Base-by-base conservation (phyloP, 257 asterid species). In the Fraxinus cuspidata region DNA sequence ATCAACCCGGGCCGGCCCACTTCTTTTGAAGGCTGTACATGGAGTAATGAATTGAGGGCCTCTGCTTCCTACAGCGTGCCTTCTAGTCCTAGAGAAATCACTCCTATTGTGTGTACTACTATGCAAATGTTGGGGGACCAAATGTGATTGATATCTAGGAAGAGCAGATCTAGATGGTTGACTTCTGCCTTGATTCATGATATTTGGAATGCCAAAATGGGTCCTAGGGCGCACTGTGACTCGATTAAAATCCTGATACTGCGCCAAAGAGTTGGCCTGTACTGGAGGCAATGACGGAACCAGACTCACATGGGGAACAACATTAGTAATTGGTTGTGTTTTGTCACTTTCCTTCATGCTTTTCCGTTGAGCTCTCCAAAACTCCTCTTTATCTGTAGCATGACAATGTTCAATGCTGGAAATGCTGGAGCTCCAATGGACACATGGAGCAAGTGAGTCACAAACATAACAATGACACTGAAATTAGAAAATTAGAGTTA, bases 381-480 rank as follows among this genome's bases (percentile, higher is more conserved):
- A 85, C 47, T 82, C 91, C 1, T 85, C 94, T 79, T 91, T 92
- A 51, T 93, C 98, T 18, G 81, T 91, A 58, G 99, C 99, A 83
- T 91, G 94, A 73, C 99, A 95, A 80, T 95, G 99, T 75, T 90
- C 96, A 19, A 53, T 49, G 60, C 77, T 77, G 72, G 84, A 80
- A 67, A 71, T 4, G 71, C 92, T 91, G 5, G 86, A 83, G 71
- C 90, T 88, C 99, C 99, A 95, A 29, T 71, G 81, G 77, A 81
- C 70, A 83, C 99, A 95, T 64, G 99, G 99, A 81, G 98, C 99
- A 76, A 91, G 82, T 56, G 91, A 80, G 87, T 93, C 97, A 40
- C 98, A 95, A 69, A 95, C 96, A 81, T 88, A 93, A 82, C 99
- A 95, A 87, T 95, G 99, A 82, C 99, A 95, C 99, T 95, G 94